Conservation (phyloP, 768 basidiomycete species). For the Lactifluus piperatus region DNA sequence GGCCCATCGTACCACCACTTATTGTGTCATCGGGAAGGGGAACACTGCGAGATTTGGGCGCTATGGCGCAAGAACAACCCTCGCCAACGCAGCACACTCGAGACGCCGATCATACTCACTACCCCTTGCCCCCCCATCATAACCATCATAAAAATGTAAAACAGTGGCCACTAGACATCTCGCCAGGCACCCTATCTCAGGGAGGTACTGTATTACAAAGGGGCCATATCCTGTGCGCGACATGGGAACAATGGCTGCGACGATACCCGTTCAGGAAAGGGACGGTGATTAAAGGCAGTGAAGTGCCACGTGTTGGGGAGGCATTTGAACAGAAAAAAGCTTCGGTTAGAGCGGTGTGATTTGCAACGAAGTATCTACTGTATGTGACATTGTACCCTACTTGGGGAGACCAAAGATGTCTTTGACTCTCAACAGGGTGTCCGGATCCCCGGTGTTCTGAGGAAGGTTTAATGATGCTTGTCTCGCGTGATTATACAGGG, state of each 20-base stretch:
- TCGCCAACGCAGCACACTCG: background rate
- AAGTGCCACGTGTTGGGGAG: background rate
- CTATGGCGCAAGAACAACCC: background rate
- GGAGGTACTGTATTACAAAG: background rate
- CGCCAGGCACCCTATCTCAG: background rate
- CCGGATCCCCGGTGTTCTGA: conserved; percentile 44
- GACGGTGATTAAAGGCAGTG: background rate
- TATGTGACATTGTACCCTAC: conserved; percentile 2
- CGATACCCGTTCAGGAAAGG: background rate
- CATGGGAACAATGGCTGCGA: background rate
- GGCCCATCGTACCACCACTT: no score
- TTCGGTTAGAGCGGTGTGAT: background rate
- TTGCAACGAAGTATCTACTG: background rate
- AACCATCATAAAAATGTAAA: background rate
- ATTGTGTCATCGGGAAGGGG: no score
- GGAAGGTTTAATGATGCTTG: background rate
- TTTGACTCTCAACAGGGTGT: conserved; percentile 46
- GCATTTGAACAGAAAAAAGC: background rate
- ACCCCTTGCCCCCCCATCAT: background rate
- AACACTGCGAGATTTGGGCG: background rate
- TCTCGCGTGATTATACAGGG: background rate
- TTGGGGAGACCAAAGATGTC: conserved; percentile 34
- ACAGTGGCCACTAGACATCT: background rate
- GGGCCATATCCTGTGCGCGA: background rate
- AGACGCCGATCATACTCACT: background rate